phyloP scores from a whole-genome alignment of 345 rosid species.

The Syzygium aqueum region DNA sequence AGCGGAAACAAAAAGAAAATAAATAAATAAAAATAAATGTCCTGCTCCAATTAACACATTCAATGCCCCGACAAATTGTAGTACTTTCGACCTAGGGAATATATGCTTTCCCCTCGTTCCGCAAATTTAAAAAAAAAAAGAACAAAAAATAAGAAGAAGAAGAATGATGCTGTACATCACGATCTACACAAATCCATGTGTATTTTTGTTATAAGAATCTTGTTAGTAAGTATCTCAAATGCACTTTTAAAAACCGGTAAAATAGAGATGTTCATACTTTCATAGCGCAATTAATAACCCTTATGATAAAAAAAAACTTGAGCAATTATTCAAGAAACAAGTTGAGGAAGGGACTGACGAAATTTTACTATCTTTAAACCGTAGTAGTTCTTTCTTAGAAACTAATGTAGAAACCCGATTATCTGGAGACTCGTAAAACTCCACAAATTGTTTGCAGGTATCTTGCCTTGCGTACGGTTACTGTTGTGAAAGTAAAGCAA shows the following conservation, averaged over 20 bases:
- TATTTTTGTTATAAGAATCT: neutral
- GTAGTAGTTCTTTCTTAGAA: rapidly evolving
- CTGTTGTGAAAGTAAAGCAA: neutral
- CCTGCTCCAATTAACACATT: neutral
- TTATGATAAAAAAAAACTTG: neutral
- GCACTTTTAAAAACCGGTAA: neutral
- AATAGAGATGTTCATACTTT: neutral
- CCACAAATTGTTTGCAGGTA: neutral
- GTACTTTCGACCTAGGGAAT: neutral
- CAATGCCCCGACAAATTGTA: neutral
- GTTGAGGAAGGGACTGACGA: neutral
- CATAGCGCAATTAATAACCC: too few species aligned
- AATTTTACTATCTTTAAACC: neutral
- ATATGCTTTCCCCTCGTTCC: neutral
- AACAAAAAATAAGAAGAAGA: neutral
- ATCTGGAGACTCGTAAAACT: neutral
- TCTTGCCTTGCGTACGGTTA: neutral
- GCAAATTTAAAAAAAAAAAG: neutral
- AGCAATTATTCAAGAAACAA: neutral
- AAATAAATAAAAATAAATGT: neutral
- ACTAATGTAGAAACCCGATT: rapidly evolving
- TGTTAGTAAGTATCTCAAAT: neutral
- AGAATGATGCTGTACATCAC: too few species aligned
- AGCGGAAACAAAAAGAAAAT: neutral
- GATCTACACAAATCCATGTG: neutral